Base-by-base conservation (phyloP, 345 rosid species). In the Pistacia integerrima region DNA sequence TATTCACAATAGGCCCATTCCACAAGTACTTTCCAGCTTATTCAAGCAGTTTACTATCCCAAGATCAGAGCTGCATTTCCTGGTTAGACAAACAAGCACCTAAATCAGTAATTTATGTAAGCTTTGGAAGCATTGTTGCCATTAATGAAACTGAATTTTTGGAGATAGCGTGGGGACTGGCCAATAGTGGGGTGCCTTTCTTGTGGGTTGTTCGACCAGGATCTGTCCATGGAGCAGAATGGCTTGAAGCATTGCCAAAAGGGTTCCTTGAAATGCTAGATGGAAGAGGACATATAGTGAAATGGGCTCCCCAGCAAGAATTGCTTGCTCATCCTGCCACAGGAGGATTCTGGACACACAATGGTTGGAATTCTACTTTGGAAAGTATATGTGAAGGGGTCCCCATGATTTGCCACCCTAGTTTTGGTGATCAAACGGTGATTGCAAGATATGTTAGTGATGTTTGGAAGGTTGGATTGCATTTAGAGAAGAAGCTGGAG, bases 351-450 rank as follows among this genome's bases (percentile, higher is more conserved):
- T 61, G 79, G 74, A 84, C 77, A 4, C 86, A 84, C 46, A 18
- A 71, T 65, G 87, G 86, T 20, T 81, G 84, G 84, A 84, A 84
- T 65, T 81, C 84, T 0, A 70, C 82, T 6, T 16, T 72, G 74
- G 87, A 84, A 57, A 79, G 81, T 14, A 70, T 84, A 12, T 60
- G 72, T 8, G 78, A 76, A 0, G 71, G 81, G 0, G 83, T 84
- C 20, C 88, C 86, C 0, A 75, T 87, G 90, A 82, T 87, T 62
- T 87, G 87, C 18, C 60, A 64, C 71, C 87, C 88, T n/a, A 41
- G 73, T 67, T 85, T 85, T 35, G 64, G 59, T 20, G 88, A 87
- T 67, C 85, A 85, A 65, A 20, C 14, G 30, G 78, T 83, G 2
- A 83, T 78, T 52, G 74, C 84, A 6, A 73, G 84, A 61, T 75